Evolutionary conservation across 331 rosid genomes (phyloP).

Genomic region (Acacia pycnantha): DNA sequence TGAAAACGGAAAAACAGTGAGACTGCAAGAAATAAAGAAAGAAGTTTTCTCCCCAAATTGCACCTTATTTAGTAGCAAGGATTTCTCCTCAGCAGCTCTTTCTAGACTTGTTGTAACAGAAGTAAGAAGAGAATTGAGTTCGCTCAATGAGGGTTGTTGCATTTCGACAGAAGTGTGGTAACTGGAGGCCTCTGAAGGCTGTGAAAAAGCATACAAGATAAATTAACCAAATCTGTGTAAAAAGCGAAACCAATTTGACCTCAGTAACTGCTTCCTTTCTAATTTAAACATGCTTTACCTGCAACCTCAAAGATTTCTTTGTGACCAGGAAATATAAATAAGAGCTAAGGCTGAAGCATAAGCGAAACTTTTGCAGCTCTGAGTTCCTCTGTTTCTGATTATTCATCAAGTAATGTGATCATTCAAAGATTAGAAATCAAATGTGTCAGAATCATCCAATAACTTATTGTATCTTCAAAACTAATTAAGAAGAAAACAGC

Average conservation of each 20-base stretch:
- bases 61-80: constrained; percentile 75
- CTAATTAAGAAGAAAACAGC: constrained; percentile 1
- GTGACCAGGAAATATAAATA: constrained; percentile 85
- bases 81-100: constrained; percentile 88
- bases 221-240: constrained; percentile 2
- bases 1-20: background rate
- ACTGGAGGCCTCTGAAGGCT: constrained; percentile 59
- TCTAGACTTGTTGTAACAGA: constrained; percentile 71
- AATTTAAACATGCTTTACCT: constrained; percentile 47
- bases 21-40: background rate
- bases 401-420: constrained; percentile 19
- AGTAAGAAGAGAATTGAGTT: constrained; percentile 66
- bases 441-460: constrained; percentile 6
- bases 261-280: constrained; percentile 5
- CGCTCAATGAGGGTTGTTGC: constrained; percentile 74
- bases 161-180: constrained; percentile 51
- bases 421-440: constrained; percentile 7
- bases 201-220: constrained; percentile 25
- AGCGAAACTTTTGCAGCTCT: constrained; percentile 63
- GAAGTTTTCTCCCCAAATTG: background rate
- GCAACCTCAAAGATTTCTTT: constrained; percentile 80
- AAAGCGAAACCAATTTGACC: constrained; percentile 8
- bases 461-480: background rate
- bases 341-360: constrained; percentile 87
- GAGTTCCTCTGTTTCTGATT: constrained; percentile 74